phyloP scores from a whole-genome alignment of 257 asterid species.

The Forsythia viridissima region DNA sequence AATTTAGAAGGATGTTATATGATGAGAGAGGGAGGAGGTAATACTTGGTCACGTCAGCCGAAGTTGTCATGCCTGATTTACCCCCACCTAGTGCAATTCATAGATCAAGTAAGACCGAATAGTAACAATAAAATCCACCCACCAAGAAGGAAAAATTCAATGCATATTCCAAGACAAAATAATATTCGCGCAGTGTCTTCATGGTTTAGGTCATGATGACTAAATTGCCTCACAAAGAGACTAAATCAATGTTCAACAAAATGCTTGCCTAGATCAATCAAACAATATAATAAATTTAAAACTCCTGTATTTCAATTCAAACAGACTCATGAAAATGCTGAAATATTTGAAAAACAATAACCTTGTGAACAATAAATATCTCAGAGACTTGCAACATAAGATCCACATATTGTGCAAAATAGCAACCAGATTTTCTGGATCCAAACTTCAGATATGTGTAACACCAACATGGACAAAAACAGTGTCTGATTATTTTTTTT shows the following conservation, averaged over 20 bases:
- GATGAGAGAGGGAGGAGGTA: slow-evolving; percentile 20
- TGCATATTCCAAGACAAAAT: neutral
- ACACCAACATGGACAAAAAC: neutral
- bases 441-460: neutral
- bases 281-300: neutral
- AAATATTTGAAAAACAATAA: neutral
- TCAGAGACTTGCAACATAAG: neutral
- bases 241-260: neutral
- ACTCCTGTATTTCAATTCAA: neutral
- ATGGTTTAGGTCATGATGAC: neutral
- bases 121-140: neutral
- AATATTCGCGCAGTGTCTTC: neutral
- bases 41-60: slow-evolving; percentile 92
- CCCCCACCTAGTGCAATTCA: slow-evolving; percentile 15
- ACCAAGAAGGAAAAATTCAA: neutral
- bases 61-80: slow-evolving; percentile 55
- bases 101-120: neutral
- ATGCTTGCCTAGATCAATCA: neutral
- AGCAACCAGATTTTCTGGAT: neutral
- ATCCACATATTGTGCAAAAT: neutral
- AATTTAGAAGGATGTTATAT: neutral
- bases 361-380: neutral
- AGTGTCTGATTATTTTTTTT: neutral
- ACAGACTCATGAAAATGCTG: neutral
- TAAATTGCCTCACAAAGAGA: neutral